Evolutionary conservation across 306 rosid species (phyloP), one percentile per base, ranked within the genome.

Genomic region (Albizia julibrissin): DNA sequence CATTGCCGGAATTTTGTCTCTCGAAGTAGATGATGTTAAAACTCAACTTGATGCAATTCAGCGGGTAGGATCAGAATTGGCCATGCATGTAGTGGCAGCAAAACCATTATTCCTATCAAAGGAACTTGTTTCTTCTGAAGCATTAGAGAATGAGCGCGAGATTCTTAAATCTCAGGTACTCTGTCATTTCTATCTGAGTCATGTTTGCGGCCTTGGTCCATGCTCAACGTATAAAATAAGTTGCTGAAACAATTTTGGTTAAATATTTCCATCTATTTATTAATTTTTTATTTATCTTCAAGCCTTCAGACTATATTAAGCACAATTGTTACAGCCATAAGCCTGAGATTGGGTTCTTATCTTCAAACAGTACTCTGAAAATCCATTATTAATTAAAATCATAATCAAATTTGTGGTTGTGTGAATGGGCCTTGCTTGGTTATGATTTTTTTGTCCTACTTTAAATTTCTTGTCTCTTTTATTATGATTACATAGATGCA

Each of bases 81-180:
- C 98, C 68, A 95, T 95, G 98, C 99, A 95, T 82, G 78, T 93
- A 14, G 99, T 95, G 81, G 99, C 99, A 52, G 88, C 95, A 42
- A 95, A 93, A 87, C 98, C 99, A 11, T 79, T 92, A 62, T 95
- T 89, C 87, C 90, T 95, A 78, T 89, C 99, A 22, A 95, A 82
- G 88, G 98, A 95, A 79, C 94, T 88, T 43, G 98, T 95, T 78
- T 75, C 99, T 80, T 86, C 89, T n/a, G 93, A 88, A 44, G 92
- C 93, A 9, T 83, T 93, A 42, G 87, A 83, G 71, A 90, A 87
- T 79, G 99, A 95, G 83, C 92, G 93, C 1, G 99, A 93, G 85
- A 86, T 95, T 82, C 97, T 95, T 13, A 90, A 88, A 81, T 93
- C 99, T 88, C 97, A 95, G 98, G 99, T 95, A 86, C 83, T 74